Evolutionary conservation across 176 grass and related monocot species (phyloP), one percentile per base, ranked within the genome.

Genomic region (Saccharum officinarum): DNA sequence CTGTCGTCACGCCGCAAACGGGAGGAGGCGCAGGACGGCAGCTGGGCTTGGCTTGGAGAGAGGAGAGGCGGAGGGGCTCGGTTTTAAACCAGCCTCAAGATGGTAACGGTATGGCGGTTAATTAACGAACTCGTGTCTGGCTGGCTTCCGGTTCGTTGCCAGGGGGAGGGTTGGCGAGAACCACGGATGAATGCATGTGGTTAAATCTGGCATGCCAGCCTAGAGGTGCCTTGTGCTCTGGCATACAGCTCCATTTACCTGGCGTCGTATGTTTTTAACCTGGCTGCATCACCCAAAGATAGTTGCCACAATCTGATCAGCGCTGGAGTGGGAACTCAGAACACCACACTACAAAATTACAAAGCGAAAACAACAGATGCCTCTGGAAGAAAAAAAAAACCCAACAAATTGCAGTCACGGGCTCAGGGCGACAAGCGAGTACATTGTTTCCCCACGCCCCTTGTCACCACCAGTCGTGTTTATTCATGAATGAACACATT

Each of bases 101-200:
- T 47, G 66, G 66, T 44, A 78, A 71, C 61, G 73, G 25, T n/a
- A 3, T 77, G 75, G 66, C 84, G 75, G 74, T 73, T 82, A 82
- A 72, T 87, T 87, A 74, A 73, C 88, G 1, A 73, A 79, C 80
- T 83, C 75, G 23, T 81, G 22, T 25, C 46, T 83, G 76, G 73
- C 39, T 83, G 69, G 73, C 79, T 15, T 81, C 61, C 46, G 45
- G 45, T 47, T 8, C 54, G 7, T 78, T 78, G 77, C 7, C 30
- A 54, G 10, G 82, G 62, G 40, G 40, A 2, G 70, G n/a, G 4
- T 3, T 18, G 49, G 61, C 33, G 44, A 77, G 54, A 64, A 52
- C 0, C 25, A 78, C 88, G 60, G 63, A 46, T 76, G 73, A 26
- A 50, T 30, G 15, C 39, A 22, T 81, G 71, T 54, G 63, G 73